phyloP scores from a whole-genome alignment of 1,284 basidiomycete genomes.

The Ceratobasidium sp. region DNA sequence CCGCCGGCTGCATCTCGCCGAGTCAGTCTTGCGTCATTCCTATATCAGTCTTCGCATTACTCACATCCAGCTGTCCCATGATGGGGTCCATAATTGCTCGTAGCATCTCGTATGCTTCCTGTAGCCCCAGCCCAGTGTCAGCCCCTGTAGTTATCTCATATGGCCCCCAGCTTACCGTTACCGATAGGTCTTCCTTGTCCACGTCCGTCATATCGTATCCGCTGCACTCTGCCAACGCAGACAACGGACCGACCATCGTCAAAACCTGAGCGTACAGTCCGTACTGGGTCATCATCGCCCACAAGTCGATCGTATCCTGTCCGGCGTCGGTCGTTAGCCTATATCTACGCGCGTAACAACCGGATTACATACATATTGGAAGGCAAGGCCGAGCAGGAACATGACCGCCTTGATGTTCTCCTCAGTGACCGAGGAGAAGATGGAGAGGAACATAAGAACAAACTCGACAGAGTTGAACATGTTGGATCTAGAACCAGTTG shows the following conservation, averaged over 20 bases:
- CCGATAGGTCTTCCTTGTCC: neutral
- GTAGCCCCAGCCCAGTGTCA: neutral
- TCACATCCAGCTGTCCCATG: neutral
- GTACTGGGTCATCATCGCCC: neutral
- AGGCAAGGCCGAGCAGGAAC: neutral
- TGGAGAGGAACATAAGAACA: conserved; percentile 19
- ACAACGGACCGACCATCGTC: neutral
- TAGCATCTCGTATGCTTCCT: conserved; percentile 3
- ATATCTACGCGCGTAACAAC: neutral
- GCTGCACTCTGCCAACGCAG: neutral
- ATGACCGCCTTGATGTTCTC: conserved; percentile 1
- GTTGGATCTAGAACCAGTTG: neutral
- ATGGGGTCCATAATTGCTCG: neutral
- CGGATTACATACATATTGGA: neutral
- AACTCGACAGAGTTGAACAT: conserved; percentile 13
- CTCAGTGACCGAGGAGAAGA: neutral
- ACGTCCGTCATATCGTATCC: conserved; percentile 2
- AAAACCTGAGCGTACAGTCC: neutral
- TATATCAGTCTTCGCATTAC: neutral
- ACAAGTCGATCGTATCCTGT: conserved; percentile 6
- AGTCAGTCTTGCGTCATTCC: neutral
- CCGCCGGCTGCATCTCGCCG: neutral
- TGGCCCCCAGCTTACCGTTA: neutral
- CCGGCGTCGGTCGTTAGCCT: neutral
- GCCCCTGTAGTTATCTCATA: no score